Evolutionary conservation across 208 protist genomes (phyloP).

Genomic region (Polymyxa betae): DNA sequence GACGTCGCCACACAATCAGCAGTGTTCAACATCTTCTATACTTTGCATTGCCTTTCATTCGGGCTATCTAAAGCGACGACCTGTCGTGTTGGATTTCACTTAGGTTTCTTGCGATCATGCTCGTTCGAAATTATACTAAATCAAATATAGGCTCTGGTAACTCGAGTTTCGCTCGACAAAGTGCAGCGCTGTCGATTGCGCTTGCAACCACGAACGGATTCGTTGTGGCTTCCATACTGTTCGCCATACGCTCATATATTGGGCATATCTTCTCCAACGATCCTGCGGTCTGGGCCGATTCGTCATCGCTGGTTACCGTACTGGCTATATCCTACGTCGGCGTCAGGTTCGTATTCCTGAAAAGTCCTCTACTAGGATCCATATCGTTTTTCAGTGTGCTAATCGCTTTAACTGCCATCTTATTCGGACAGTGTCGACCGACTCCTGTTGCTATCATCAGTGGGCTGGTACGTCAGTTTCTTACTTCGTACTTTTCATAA

Average conservation of each 20-base stretch:
- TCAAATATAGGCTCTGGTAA: neutral
- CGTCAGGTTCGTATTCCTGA: slow-evolving; percentile 13
- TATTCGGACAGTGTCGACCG: slow-evolving; percentile 17
- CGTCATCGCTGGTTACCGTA: neutral
- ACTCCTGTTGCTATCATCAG: slow-evolving; percentile 9
- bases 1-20: slow-evolving; percentile 38
- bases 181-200: neutral
- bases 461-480: neutral
- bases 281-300: slow-evolving; percentile 1
- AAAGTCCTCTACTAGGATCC: neutral
- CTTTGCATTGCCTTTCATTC: slow-evolving; percentile 42
- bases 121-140: neutral
- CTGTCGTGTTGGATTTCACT: slow-evolving; percentile 10
- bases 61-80: slow-evolving; percentile 8
- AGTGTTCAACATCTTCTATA: slow-evolving; percentile 39
- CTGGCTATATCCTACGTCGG: slow-evolving; percentile 40
- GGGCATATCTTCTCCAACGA: slow-evolving; percentile 18
- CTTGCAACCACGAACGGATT: neutral
- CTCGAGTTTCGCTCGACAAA: neutral
- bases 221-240: neutral
- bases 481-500: neutral
- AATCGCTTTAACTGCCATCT: neutral
- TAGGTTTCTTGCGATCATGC: neutral
- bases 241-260: neutral
- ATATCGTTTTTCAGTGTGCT: neutral